These are phyloP conservation scores for Limnanthes douglasii DNA, from an alignment of 345 rosid genomes.

Conservation along the genomic window DNA sequence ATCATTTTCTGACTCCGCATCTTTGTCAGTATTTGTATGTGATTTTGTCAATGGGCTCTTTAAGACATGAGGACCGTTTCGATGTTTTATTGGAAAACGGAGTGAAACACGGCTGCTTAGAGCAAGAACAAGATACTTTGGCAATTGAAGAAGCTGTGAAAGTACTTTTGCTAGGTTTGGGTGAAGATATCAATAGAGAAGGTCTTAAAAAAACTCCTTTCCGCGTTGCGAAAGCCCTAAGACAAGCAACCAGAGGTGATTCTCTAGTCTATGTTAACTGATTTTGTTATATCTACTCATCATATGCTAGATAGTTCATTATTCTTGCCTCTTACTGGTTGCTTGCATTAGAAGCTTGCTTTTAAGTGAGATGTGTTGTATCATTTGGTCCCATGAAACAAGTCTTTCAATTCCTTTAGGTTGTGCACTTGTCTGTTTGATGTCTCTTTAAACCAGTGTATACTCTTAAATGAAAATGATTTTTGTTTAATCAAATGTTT, in stretches of 20 bases:
- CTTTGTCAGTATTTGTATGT: constrained; percentile 6
- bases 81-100: constrained; percentile 38
- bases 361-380: too few relatives aligned
- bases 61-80: constrained; percentile 61
- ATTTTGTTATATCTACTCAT: not conserved
- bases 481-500: too few relatives aligned
- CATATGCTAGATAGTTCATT: not conserved
- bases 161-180: constrained; percentile 64
- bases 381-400: too few relatives aligned
- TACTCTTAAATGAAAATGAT: too few relatives aligned
- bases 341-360: too few relatives aligned
- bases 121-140: constrained; percentile 41
- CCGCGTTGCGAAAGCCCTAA: constrained; percentile 91
- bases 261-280: not conserved
- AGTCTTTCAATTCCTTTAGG: too few relatives aligned
- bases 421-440: too few relatives aligned
- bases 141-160: constrained; percentile 76
- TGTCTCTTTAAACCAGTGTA: too few relatives aligned
- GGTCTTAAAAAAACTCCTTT: constrained; percentile 84
- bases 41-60: constrained; percentile 47
- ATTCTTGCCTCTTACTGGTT: not conserved
- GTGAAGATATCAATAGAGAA: constrained; percentile 70
- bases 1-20: constrained; percentile 6
- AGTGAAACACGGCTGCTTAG: constrained; percentile 28
- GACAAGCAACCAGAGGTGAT: constrained; percentile 72